Evolutionary conservation across 2,329 filamentous ascomycete genomes (phyloP), one percentile per base, ranked within the genome.

Genomic region (Colletotrichum agaves): DNA sequence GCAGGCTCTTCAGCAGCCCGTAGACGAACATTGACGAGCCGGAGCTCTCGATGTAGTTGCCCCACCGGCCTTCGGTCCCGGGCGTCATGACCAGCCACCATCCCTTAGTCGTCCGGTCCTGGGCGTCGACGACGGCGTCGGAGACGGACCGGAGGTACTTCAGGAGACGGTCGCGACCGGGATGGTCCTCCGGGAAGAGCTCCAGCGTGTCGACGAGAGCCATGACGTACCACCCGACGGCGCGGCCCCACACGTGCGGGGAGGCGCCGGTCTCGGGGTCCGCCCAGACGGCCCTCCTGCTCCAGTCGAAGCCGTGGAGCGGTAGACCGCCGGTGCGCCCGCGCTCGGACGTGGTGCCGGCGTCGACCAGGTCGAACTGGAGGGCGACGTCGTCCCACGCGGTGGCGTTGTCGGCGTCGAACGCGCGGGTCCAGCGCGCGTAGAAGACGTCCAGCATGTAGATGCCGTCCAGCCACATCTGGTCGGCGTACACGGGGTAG

Each of bases 251-350:
- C n/a, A 86, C 83, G 13, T 82, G 72, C 0, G 82, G 83, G 63
- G 81, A 81, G 1, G 82, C 82, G 4, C 85, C 85, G 0, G 81
- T 85, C 3, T 74, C 69, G 0, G 77, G 75, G 66, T 83, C 75
- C 0, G 85, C 84, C 85, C 85, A 87, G 1, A 79, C 73, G 21
- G 84, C 83, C 12, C 72, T 77, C 65, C 78, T 80, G 17, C 76
- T 78, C 15, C 79, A 79, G 63, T 87, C 85, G 69, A 86, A 87
- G 17, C 85, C 85, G 65, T 87, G 85, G 1, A 83, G 79, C 0
- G 85, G 74, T 0, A 87, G 76, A 0, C 80, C 79, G 0, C 78
- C 80, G 13, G 74, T 75, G 13, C 73, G 61, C 60, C 82, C 75
- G 8, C 76, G 74, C 66, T 66, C 67, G 0, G 66, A 79, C 81